Base-by-base conservation (phyloP, 2,329 filamentous ascomycete genomes). In the Colletotrichum kahawae region DNA sequence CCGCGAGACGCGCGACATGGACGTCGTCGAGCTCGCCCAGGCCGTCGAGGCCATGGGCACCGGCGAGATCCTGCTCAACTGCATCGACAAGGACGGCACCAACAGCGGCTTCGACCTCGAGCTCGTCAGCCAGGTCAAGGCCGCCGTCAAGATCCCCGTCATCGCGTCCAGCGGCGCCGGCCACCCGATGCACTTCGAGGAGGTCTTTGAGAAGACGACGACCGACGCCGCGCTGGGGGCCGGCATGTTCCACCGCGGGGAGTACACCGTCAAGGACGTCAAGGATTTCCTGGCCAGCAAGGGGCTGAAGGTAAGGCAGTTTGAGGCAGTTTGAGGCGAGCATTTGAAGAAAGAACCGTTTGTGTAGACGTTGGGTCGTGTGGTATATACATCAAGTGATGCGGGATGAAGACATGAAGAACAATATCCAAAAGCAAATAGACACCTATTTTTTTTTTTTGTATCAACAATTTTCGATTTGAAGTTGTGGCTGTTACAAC, bases 1-100 rank as follows among this genome's bases (percentile, higher is more conserved):
- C 8, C 93, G 97, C 76, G 96, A 98, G 86, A 96, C 94, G n/a
- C 92, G 96, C 75, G 95, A 98, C 83, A 89, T 98, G 78, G 96
- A 98, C 82, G 97, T 98, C 18, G 91, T 96, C 16, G 94, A 98
- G 86, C 90, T 99, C 12, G 92, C 93, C 12, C 92, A 91, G 79
- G 97, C 97, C 14, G 96, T 98, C 43, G 95, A 99, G 86, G 95
- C 95, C 71, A 97, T 99, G 95, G 97, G 97, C 68, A 91, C 94
- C 2, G 97, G 97, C 71, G 97, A 99, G 88, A 94, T 99, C 74
- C 87, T 99, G 67, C 91, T 99, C 71, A 99, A 99, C 86, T 98
- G 96, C 87, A 99, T 99, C 81, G 97, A 99, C 87, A 95, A 94
- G 82, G 97, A 99, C 83, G 97, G 97, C 69, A 97, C 95, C 71